Evolutionary conservation across 441 rosid genomes (phyloP).

Genomic region (Daphne laureola): DNA sequence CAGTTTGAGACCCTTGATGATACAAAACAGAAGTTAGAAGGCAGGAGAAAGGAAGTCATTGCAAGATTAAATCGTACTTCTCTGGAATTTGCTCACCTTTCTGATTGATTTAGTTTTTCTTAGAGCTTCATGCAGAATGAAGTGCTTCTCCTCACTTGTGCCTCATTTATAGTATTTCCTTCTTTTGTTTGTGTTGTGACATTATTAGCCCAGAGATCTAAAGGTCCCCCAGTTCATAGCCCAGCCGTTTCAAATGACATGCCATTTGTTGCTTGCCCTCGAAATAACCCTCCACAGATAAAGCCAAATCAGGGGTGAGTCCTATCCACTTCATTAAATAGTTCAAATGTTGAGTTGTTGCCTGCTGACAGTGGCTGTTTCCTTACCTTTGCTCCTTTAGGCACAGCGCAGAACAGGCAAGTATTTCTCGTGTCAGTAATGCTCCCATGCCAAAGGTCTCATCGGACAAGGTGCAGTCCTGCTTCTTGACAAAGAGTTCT

Average conservation of each 20-base stretch:
- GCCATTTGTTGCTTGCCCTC: conserved; percentile 21
- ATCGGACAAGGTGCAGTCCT: conserved; percentile 50
- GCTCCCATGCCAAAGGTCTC: conserved; percentile 48
- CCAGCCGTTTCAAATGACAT: conserved; percentile 15
- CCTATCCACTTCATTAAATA: background rate
- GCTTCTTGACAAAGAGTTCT: conserved; percentile 1
- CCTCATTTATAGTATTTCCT: background rate
- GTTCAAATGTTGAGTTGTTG: background rate
- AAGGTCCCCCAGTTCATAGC: conserved; percentile 21
- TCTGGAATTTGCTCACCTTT: background rate
- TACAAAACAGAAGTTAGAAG: conserved; percentile 72
- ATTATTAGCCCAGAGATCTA: conserved; percentile 46
- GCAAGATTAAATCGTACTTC: conserved; percentile 44
- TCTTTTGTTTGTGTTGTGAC: conserved; percentile 4
- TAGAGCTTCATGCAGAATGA: background rate
- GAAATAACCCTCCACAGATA: conserved; percentile 16
- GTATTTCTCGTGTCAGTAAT: conserved; percentile 19
- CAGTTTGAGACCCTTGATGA: conserved; percentile 65
- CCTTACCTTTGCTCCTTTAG: conserved; percentile 29
- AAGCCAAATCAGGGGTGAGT: conserved; percentile 19
- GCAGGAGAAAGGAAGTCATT: conserved; percentile 66
- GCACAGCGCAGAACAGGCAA: conserved; percentile 27
- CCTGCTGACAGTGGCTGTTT: conserved; percentile 11
- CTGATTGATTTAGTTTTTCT: background rate
- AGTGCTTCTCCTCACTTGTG: conserved; percentile 1